Conservation (phyloP, 1,284 basidiomycete genomes). For the Ceratobasidium theobromae region DNA sequence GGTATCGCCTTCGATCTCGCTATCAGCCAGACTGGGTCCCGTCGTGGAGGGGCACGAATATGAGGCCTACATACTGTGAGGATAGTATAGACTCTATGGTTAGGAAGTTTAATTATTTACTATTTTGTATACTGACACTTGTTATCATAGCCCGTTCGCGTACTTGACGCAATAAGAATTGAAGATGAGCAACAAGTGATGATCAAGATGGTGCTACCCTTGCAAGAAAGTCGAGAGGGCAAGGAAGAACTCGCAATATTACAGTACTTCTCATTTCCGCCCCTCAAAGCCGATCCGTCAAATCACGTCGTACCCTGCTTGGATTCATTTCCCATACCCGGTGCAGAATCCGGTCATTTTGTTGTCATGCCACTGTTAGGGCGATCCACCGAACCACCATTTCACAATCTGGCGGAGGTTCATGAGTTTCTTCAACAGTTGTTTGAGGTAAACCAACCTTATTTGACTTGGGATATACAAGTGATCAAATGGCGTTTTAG, state of each 20-base stretch:
- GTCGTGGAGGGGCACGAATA: neutral
- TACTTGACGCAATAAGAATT: neutral
- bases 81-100: neutral
- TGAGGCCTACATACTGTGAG: neutral
- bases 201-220: neutral
- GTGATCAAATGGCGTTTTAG: neutral
- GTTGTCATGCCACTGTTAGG: conserved; percentile 7
- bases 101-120: neutral
- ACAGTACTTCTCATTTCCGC: neutral
- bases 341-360: neutral
- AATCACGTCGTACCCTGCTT: conserved; percentile 12
- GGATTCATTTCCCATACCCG: conserved; percentile 6
- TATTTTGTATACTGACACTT: neutral
- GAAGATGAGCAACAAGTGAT: neutral
- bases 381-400: neutral
- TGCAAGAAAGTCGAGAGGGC: neutral
- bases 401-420: neutral
- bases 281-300: neutral
- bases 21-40: conserved; percentile 5
- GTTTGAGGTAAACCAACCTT: neutral
- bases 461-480: neutral
- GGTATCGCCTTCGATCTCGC: neutral
- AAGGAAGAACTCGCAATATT: conserved; percentile 1
- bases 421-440: conserved; percentile 13
- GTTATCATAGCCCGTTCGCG: neutral